phyloP scores from a whole-genome alignment of 331 rosid species.

The Malus hybrid region DNA sequence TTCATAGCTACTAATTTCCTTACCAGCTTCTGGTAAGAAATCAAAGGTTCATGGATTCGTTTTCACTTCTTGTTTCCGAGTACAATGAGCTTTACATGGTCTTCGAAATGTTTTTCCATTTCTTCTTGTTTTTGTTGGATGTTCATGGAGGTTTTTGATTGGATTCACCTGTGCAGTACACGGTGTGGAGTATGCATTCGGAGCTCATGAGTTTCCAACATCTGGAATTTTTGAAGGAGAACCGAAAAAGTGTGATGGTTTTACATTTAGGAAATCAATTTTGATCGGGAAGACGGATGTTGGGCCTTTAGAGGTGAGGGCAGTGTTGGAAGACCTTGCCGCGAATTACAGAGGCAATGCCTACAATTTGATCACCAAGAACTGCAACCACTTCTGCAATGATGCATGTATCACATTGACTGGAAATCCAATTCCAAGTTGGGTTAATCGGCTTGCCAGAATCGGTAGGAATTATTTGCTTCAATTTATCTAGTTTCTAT shows the following conservation, averaged over 20 bases:
- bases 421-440: constrained; percentile 72
- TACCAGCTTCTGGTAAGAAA: neutral
- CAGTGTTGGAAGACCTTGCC: constrained; percentile 61
- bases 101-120: neutral
- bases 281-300: constrained; percentile 73
- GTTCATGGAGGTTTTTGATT: neutral
- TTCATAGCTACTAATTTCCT: neutral
- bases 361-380: constrained; percentile 75
- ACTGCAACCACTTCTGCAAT: constrained; percentile 90
- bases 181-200: constrained; percentile 79
- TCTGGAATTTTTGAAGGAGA: constrained; percentile 91
- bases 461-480: constrained; percentile 43
- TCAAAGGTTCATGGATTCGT: too few species aligned
- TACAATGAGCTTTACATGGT: neutral
- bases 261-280: constrained; percentile 66
- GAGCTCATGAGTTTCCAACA: constrained; percentile 69
- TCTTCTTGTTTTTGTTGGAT: neutral
- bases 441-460: constrained; percentile 94
- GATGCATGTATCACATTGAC: constrained; percentile 71
- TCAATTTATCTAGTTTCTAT: neutral
- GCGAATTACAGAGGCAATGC: constrained; percentile 69
- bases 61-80: neutral
- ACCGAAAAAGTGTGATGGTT: constrained; percentile 77
- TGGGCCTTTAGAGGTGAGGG: constrained; percentile 42
- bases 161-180: constrained; percentile 40